Evolutionary conservation across 2,329 filamentous ascomycete genomes (phyloP).

Genomic region (Apiospora malaysiana): DNA sequence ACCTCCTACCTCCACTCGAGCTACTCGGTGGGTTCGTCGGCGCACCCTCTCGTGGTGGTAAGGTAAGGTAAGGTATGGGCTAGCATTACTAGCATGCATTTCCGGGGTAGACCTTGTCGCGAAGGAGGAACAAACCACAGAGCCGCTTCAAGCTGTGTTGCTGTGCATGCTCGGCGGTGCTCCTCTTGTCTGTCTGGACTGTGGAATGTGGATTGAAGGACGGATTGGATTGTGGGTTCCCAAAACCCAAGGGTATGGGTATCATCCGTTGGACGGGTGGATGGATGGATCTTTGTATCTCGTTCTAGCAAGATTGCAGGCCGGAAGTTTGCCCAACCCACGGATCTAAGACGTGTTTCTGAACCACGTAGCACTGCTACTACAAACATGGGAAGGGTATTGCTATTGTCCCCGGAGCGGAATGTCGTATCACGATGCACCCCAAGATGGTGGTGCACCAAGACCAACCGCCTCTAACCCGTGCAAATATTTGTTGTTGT

Average conservation of each 20-base stretch:
- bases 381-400: neutral
- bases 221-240: neutral
- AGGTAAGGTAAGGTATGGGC: no score
- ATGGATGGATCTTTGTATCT: slow-evolving; percentile 3
- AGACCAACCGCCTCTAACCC: neutral
- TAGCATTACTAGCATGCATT: neutral
- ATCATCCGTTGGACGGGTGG: neutral
- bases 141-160: neutral
- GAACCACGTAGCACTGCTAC: neutral
- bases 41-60: neutral
- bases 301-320: slow-evolving; percentile 10
- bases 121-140: neutral
- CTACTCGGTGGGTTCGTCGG: neutral
- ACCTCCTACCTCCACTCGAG: neutral
- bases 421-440: slow-evolving; percentile 12
- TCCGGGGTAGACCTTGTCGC: slow-evolving; percentile 9
- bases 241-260: neutral
- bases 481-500: neutral
- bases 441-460: neutral
- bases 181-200: neutral
- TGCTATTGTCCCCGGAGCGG: neutral
- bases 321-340: slow-evolving; percentile 11
- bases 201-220: neutral
- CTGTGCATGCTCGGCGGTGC: neutral
- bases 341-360: slow-evolving; percentile 16